A percentile compares a stretch with the other conserved stretches of the same genome.
Evolutionary conservation across 495 filamentous ascomycete genomes (phyloP).

Genomic region (Evansstolkia leycettana): DNA sequence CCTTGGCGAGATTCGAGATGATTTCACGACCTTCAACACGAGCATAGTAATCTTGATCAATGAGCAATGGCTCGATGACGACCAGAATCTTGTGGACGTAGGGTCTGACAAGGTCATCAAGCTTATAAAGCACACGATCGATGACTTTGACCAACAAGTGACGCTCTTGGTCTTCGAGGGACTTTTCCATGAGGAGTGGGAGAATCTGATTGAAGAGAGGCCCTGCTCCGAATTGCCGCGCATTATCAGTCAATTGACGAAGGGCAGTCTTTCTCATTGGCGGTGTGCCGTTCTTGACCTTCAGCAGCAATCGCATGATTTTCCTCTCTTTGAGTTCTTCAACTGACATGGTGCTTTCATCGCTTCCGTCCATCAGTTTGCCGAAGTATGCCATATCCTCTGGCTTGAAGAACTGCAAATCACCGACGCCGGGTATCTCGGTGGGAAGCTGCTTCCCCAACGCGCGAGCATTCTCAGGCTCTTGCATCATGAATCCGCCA

Average conservation of each 20-base stretch:
- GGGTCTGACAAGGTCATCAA: slow-evolving; percentile 92
- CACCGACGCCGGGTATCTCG: slow-evolving; percentile 94
- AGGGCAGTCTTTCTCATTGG: slow-evolving; percentile 99
- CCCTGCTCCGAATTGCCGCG: slow-evolving; percentile 89
- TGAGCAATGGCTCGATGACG: slow-evolving; percentile 96
- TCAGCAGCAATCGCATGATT: slow-evolving; percentile 92
- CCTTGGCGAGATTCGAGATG: slow-evolving; percentile 93
- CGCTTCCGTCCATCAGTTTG: slow-evolving; percentile 88
- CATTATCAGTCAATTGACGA: slow-evolving; percentile 94
- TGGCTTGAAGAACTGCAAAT: slow-evolving; percentile 96
- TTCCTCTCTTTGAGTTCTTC: slow-evolving; percentile 97
- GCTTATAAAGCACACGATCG: slow-evolving; percentile 95
- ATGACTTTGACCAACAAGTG: slow-evolving; percentile 99
- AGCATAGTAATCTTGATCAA: slow-evolving; percentile 99
- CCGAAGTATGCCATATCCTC: slow-evolving; percentile 99
- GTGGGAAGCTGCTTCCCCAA: slow-evolving; percentile 89
- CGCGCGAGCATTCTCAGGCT: slow-evolving; percentile 66
- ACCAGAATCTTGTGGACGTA: slow-evolving; percentile 98
- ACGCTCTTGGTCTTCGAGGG: slow-evolving; percentile 94
- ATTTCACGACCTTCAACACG: slow-evolving; percentile 97
- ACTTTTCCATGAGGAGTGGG: slow-evolving; percentile 96
- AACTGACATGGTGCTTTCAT: slow-evolving; percentile 82
- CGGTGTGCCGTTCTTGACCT: slow-evolving; percentile 98
- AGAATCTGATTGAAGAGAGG: slow-evolving; percentile 97
- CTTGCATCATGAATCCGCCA: slow-evolving; percentile 96